Base-by-base conservation (phyloP, 441 rosid genomes). In the Manihot esculenta region DNA sequence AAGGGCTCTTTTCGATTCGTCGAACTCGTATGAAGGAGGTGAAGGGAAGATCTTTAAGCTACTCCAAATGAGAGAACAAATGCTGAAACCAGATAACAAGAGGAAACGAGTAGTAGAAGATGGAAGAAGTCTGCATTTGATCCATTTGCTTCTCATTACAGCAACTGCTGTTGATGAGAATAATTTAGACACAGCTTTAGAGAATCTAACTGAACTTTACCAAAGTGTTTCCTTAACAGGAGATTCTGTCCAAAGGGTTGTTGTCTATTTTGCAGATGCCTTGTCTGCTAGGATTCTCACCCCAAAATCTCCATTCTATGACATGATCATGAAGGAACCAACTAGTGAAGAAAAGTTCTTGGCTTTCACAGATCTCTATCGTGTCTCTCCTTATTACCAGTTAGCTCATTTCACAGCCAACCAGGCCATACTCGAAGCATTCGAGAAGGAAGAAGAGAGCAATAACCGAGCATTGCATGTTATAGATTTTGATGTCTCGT, bases 351-450 rank as follows among this genome's bases (percentile, higher is more conserved):
- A 88, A 67, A 79, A 86, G 78, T 85, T 88, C 59, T n/a, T 72
- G 45, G 88, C 91, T 2, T 81, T 85, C 64, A 88, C 89, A 0
- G 66, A 81, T 69, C 87, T 88, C 61, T 88, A 88, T 38, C 59
- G 82, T 23, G 87, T 80, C 10, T 88, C 94, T 6, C 94, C 94
- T 0, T 88, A 68, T 53, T 87, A 81, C 76, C 94, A 88, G 27
- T 83, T 88, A 26, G 94, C 91, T 24, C 94, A 88, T 78, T 88
- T 88, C 87, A 86, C 91, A 0, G 89, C 89, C 0, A 89, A 89
- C 63, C 91, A 87, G 70, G 78, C 80, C 5, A 87, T 87, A 4
- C 45, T 89, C 3, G 94, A 89, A 72, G 86, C 79, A 2, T 87
- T 84, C 26, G 87, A 89, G 73, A 82, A 70, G 51, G 87, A 89